Evolutionary conservation across 2,329 filamentous ascomycete species (phyloP).

Genomic region (Elsinoe arachidis): DNA sequence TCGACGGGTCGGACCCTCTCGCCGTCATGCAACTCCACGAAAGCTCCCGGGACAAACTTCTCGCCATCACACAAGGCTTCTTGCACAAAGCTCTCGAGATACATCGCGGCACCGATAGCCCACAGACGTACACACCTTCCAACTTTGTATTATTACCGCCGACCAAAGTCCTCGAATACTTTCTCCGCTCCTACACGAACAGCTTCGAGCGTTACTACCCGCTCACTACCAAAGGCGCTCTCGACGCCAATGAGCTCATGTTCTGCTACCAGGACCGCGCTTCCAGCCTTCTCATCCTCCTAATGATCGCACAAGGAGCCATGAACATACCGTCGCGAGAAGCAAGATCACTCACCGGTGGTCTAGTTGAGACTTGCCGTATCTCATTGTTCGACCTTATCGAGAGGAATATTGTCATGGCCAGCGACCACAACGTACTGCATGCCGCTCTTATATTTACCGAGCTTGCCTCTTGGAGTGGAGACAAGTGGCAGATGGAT

Average conservation of each 20-base stretch:
- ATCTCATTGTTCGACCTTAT: constrained; percentile 65
- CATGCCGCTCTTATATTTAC: constrained; percentile 60
- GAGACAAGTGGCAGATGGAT: constrained; percentile 71
- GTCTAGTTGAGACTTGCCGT: constrained; percentile 61
- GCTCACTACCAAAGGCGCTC: constrained; percentile 48
- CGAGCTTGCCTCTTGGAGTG: constrained; percentile 61
- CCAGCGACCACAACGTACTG: constrained; percentile 55
- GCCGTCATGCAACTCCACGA: constrained; percentile 43
- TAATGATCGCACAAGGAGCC: constrained; percentile 66
- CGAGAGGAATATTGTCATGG: constrained; percentile 61
- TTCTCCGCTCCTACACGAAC: constrained; percentile 57
- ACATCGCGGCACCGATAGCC: constrained; percentile 37
- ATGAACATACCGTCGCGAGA: constrained; percentile 57
- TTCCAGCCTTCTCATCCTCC: constrained; percentile 55
- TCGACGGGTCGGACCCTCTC: constrained; percentile 38
- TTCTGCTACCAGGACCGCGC: constrained; percentile 53
- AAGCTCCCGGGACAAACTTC: constrained; percentile 56
- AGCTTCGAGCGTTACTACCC: constrained; percentile 60
- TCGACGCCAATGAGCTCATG: constrained; percentile 61
- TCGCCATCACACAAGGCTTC: constrained; percentile 64
- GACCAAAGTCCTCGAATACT: constrained; percentile 57
- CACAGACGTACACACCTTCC: constrained; percentile 32
- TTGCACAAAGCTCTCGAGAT: constrained; percentile 63
- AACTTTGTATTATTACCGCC: constrained; percentile 60
- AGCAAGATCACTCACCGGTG: constrained; percentile 56